These are phyloP conservation scores for Globisporangium spiculum DNA, from an alignment of 352 stramenopile genomes.

Conservation along the genomic window DNA sequence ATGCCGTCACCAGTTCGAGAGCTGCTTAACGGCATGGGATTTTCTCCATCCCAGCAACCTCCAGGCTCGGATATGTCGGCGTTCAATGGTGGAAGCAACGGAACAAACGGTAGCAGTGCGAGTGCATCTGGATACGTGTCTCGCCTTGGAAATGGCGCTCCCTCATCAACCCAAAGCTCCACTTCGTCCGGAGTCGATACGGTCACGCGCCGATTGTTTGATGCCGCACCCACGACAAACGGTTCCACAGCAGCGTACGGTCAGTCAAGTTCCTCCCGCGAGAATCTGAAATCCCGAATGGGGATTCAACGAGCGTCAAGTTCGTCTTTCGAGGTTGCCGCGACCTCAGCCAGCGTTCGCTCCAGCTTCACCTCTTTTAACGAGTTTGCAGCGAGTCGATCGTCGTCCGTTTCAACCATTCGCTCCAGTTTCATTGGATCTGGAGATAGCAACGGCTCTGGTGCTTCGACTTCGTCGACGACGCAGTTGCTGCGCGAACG, in stretches of 20 bases:
- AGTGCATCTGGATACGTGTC: constrained; percentile 6
- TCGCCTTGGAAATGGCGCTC: constrained; percentile 6
- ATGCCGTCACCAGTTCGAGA: constrained; percentile 50
- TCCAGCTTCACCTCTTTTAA: constrained; percentile 53
- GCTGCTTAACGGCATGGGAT: constrained; percentile 40
- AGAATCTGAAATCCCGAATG: constrained; percentile 16
- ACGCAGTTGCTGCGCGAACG: constrained; percentile 25
- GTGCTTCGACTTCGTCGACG: constrained; percentile 15
- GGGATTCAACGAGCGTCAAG: constrained; percentile 13
- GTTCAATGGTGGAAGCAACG: constrained; percentile 18
- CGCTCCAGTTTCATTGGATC: constrained; percentile 14
- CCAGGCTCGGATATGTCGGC: constrained; percentile 19
- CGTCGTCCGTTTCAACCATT: constrained; percentile 6
- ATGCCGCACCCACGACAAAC: constrained; percentile 21
- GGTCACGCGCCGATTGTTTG: constrained; percentile 57
- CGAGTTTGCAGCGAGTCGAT: constrained; percentile 31
- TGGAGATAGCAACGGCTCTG: not conserved
- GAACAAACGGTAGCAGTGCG: constrained; percentile 2
- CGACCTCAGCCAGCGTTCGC: constrained; percentile 21
- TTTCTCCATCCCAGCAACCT: constrained; percentile 23
- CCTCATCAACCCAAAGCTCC: not conserved
- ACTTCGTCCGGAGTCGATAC: constrained; percentile 18
- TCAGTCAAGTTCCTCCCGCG: constrained; percentile 25
- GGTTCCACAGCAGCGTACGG: not conserved
- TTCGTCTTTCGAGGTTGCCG: constrained; percentile 8